Percentiles rank a stretch among this genome's conserved stretches.
Evolutionary conservation across 257 asterid genomes (phyloP).

Genomic region (Nicotiana paniculata): DNA sequence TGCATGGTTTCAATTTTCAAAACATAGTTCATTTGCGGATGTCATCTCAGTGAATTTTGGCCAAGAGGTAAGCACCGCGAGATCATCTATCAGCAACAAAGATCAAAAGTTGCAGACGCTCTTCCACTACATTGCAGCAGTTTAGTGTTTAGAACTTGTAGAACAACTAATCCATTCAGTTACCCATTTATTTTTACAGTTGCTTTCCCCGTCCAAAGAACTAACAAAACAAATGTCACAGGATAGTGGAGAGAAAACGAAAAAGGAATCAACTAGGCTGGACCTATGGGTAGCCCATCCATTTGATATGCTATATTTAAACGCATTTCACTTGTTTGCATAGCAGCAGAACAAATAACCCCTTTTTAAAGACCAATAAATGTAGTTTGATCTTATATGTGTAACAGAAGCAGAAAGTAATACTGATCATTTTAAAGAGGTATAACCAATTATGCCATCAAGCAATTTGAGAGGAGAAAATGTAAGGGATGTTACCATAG

Average conservation of each 20-base stretch:
- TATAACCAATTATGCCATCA: background rate
- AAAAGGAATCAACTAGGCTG: background rate
- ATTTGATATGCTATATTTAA: background rate
- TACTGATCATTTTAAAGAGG: no score
- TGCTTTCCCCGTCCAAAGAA: background rate
- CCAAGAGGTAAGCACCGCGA: background rate
- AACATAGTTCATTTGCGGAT: background rate
- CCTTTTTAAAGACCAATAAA: background rate
- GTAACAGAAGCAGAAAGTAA: background rate
- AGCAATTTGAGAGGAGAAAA: background rate
- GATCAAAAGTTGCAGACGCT: background rate
- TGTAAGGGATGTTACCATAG: slow-evolving; percentile 42
- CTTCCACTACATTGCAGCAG: background rate
- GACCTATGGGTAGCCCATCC: background rate
- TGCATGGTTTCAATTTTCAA: background rate
- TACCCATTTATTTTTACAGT: background rate
- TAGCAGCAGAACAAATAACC: background rate
- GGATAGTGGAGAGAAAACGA: background rate
- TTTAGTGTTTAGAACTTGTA: background rate
- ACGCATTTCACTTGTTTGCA: background rate
- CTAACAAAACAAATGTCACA: background rate
- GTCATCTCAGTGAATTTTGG: background rate
- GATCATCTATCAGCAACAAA: background rate
- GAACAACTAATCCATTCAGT: background rate
- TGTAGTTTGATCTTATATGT: background rate